Conservation (phyloP, 2,329 filamentous ascomycete species). For the Colletotrichum chlorophyti region DNA sequence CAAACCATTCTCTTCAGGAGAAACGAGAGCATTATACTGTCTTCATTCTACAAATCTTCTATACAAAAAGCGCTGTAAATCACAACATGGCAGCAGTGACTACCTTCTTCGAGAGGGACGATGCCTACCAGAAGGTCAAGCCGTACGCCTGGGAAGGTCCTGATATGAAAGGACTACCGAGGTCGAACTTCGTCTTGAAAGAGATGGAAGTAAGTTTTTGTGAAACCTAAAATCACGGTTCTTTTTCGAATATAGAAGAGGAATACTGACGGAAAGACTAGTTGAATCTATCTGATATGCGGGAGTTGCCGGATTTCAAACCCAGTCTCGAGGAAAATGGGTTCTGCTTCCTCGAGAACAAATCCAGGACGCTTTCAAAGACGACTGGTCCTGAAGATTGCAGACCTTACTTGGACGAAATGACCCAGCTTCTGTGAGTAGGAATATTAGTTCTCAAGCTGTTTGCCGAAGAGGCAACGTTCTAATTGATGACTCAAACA, state of each 20-base stretch:
- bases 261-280: not conserved
- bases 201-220: constrained; percentile 2
- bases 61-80: too few species aligned
- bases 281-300: not conserved
- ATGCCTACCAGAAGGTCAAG: not conserved
- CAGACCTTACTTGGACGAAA: not conserved
- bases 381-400: not conserved
- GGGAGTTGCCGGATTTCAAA: not conserved
- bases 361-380: not conserved
- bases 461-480: not conserved
- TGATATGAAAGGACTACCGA: not conserved
- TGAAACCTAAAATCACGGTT: too few species aligned
- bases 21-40: too few species aligned
- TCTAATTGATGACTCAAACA: too few species aligned
- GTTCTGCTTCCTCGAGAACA: not conserved
- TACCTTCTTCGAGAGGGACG: not conserved
- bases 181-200: not conserved
- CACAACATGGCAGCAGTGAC: not conserved
- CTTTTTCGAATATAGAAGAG: not conserved
- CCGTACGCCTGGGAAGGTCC: not conserved
- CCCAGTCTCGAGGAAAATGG: not conserved
- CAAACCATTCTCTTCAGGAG: too few species aligned
- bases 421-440: not conserved
- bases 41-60: too few species aligned
- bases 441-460: not conserved